These are phyloP conservation scores for Cladorrhinum sp. DNA, from an alignment of 2,329 filamentous ascomycete genomes.

Conservation along the genomic window DNA sequence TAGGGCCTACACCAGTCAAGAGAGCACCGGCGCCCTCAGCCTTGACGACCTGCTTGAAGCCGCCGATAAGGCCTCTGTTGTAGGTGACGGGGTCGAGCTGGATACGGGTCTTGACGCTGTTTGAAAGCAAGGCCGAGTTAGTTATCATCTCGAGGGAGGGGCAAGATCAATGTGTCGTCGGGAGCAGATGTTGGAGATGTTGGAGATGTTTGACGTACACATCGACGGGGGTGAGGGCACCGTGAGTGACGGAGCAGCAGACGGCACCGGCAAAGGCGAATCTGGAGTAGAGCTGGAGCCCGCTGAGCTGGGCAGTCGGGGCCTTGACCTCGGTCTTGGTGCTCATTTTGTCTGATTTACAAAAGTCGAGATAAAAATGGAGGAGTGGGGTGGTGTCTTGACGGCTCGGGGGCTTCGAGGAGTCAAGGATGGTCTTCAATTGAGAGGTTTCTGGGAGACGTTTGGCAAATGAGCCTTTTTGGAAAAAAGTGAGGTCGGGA, in stretches of 20 bases:
- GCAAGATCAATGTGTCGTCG: no score
- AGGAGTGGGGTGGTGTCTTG: conserved; percentile 30
- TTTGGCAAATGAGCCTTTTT: conserved; percentile 28
- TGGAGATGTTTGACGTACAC: conserved; percentile 56
- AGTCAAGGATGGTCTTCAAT: conserved; percentile 21
- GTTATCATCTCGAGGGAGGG: neutral
- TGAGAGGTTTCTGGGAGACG: conserved; percentile 19
- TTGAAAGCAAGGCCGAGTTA: conserved; percentile 11
- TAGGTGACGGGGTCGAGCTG: conserved; percentile 79
- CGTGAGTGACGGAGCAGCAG: conserved; percentile 98
- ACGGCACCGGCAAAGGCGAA: conserved; percentile 96
- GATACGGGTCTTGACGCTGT: conserved; percentile 81
- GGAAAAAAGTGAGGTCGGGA: conserved; percentile 23
- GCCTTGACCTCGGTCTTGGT: conserved; percentile 44
- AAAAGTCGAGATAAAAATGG: conserved; percentile 29
- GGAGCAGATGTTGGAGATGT: neutral
- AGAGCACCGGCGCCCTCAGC: conserved; percentile 75
- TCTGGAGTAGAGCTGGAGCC: conserved; percentile 77
- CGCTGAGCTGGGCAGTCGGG: conserved; percentile 42
- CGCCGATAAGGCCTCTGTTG: conserved; percentile 75
- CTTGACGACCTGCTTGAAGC: conserved; percentile 71
- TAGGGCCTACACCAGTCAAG: conserved; percentile 74
- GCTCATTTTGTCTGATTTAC: conserved; percentile 41
- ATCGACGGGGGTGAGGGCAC: conserved; percentile 95
- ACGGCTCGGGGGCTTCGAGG: conserved; percentile 20